Base-by-base conservation (phyloP, 2,329 filamentous ascomycete species). In the Rhynchosporium secalis region DNA sequence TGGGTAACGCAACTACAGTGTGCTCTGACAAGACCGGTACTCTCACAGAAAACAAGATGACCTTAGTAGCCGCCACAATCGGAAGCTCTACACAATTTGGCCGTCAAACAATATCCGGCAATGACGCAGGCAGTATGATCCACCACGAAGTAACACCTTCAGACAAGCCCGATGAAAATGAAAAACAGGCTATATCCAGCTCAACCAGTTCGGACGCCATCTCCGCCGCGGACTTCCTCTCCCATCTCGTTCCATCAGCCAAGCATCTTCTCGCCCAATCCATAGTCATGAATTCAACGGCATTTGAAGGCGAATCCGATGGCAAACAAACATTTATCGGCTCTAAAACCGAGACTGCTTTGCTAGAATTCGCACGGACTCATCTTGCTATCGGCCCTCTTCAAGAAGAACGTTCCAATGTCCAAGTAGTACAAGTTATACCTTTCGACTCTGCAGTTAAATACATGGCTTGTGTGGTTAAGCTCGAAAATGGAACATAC, bases 11-110 rank as follows among this genome's bases (percentile, higher is more conserved):
- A 2, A 87, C 85, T 1, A 89, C 88, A 0, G 87, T 94, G 36
- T 94, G 90, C 75, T 92, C 89, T 3, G 90, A 91, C 74, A 91
- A 91, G 75, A 91, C 88, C 0, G 88, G 88, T 52, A 91, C 88
- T 4, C 76, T 91, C 15, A 91, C 88, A 0, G 86, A 89, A 62
- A 90, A 90, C 72, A 86, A 86, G 73, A 90, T 90, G 87, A 89
- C 86, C 0, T 88, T 92, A 1, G 89, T 92, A 29, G 86, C 88
- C 26, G 88, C 87, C 12, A 86, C 86, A 4, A 76, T 90, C 46
- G 87, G 87, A 46, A 81, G 80, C 8, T 78, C 78, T 62, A 78
- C 80, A 48, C 79, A 81, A 63, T 87, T 87, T 71, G 79, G 77
- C 56, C 69, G 69, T 9, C 66, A 60, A 31, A 58, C 64, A 6